phyloP scores from a whole-genome alignment of 1,139 yeast species.

The Lizanozyma gosingica region DNA sequence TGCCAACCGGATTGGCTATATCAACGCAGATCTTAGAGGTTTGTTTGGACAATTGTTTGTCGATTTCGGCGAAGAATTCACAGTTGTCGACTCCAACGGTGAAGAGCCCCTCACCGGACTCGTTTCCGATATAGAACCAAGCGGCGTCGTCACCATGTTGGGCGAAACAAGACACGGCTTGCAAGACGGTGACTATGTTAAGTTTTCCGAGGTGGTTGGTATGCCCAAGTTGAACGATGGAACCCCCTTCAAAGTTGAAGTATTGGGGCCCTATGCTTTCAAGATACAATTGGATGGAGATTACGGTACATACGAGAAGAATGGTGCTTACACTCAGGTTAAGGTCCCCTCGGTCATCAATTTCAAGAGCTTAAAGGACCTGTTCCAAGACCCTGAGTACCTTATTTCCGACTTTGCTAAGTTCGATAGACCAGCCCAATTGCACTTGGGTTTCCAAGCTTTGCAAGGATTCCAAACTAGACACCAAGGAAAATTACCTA shows the following conservation, averaged over 20 bases:
- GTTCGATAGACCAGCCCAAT: conserved; percentile 83
- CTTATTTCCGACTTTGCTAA: conserved; percentile 84
- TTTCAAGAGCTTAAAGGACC: conserved; percentile 58
- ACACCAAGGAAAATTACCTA: conserved; percentile 62
- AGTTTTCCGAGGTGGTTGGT: conserved; percentile 83
- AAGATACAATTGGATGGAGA: conserved; percentile 46
- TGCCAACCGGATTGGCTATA: conserved; percentile 62
- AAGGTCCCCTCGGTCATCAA: conserved; percentile 63
- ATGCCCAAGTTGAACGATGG: conserved; percentile 61
- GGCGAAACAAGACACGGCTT: conserved; percentile 91
- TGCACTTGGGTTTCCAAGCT: conserved; percentile 89
- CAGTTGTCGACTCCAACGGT: conserved; percentile 79
- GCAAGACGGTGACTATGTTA: conserved; percentile 86
- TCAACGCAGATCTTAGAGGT: conserved; percentile 77
- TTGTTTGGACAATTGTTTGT: conserved; percentile 84
- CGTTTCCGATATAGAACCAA: conserved; percentile 77
- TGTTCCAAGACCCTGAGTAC: conserved; percentile 70
- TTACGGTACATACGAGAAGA: conserved; percentile 62
- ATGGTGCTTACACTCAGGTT: conserved; percentile 90
- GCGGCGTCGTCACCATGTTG: conserved; percentile 87
- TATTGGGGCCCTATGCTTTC: conserved; percentile 90
- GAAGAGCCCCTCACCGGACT: conserved; percentile 88
- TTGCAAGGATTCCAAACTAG: conserved; percentile 62
- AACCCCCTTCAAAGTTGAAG: conserved; percentile 65
- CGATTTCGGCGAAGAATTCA: conserved; percentile 78